Conservation (phyloP, 345 rosid species). For the Eucalyptus cloeziana region DNA sequence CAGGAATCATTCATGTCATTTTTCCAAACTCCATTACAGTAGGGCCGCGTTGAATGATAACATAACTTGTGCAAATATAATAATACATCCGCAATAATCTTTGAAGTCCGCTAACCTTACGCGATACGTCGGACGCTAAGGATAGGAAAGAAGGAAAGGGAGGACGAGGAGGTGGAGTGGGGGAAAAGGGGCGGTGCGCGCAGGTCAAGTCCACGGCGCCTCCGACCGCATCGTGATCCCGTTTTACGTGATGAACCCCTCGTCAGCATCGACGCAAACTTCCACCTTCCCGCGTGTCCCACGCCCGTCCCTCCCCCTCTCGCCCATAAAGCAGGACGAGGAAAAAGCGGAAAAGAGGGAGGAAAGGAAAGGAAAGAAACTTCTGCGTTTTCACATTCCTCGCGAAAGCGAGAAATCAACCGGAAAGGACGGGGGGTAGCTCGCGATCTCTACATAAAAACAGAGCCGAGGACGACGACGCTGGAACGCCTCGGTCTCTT, state of each 20-base stretch:
- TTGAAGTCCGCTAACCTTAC: not conserved
- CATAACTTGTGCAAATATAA: not conserved
- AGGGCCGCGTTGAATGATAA: accelerated
- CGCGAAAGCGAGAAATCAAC: not conserved
- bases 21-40: accelerated
- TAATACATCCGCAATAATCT: not conserved
- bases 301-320: no score
- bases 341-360: not conserved
- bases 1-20: not conserved
- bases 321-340: not conserved
- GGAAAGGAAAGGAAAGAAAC: accelerated
- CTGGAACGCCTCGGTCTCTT: not conserved
- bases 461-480: not conserved
- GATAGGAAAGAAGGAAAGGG: not conserved
- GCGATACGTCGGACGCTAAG: not conserved
- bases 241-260: not conserved
- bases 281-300: not conserved
- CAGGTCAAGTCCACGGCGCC: not conserved
- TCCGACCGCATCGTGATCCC: not conserved
- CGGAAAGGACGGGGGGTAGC: not conserved
- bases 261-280: not conserved
- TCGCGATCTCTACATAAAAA: not conserved
- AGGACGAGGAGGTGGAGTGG: not conserved
- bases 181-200: not conserved
- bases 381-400: not conserved